A percentile compares a stretch with the other conserved stretches of the same genome.
phyloP scores from a whole-genome alignment of 2,329 filamentous ascomycete genomes.

The Coleophoma eucalyptorum region DNA sequence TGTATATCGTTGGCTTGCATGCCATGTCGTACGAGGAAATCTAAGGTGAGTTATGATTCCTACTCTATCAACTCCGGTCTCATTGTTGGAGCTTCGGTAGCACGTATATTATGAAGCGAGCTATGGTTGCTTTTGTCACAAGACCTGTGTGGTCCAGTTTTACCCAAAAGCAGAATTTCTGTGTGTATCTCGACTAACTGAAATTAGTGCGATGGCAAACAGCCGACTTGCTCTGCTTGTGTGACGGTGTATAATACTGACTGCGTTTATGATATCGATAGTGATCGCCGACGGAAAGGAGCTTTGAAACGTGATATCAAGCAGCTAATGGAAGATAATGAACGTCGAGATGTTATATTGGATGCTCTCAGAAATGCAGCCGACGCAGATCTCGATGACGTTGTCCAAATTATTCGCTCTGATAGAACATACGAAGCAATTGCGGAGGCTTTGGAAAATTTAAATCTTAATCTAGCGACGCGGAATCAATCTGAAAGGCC shows the following conservation, averaged over 20 bases:
- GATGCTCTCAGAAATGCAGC: conserved; percentile 37
- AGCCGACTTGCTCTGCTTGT: conserved; percentile 45
- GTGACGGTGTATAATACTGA: conserved; percentile 44
- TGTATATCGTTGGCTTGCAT: conserved; percentile 16
- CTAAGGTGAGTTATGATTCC: conserved; percentile 10
- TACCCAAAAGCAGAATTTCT: too few species aligned
- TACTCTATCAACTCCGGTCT: neutral
- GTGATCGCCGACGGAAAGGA: conserved; percentile 39
- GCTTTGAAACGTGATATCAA: conserved; percentile 35
- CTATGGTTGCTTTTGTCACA: neutral
- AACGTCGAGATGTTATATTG: conserved; percentile 35
- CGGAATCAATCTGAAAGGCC: neutral
- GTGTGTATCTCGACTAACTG: neutral
- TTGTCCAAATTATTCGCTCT: conserved; percentile 12
- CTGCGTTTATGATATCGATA: conserved; percentile 44
- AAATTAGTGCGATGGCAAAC: conserved; percentile 42
- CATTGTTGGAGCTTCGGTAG: too few species aligned
- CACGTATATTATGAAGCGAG: too few species aligned
- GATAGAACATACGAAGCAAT: conserved; percentile 12
- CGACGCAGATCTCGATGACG: conserved; percentile 35
- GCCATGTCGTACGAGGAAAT: conserved; percentile 18
- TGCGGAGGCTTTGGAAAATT: conserved; percentile 2
- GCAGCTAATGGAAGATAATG: conserved; percentile 29
- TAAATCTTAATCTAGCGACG: neutral
- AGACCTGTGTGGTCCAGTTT: neutral